Evolutionary conservation across 805 yeast genomes (phyloP).

Genomic region (Yamadazyma paraphyllophila): DNA sequence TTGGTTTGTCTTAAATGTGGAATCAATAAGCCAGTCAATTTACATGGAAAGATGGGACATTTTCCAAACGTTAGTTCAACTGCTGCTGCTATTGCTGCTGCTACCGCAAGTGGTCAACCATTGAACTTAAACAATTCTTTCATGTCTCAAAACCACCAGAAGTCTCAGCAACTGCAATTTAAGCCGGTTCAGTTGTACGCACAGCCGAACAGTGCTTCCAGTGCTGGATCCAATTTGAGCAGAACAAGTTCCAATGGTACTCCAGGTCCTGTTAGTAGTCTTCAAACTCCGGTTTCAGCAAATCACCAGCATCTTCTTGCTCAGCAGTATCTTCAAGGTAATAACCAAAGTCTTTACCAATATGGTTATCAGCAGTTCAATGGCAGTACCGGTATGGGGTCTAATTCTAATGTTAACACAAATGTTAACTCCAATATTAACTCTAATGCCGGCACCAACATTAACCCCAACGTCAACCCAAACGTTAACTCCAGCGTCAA

Average conservation of each 20-base stretch:
- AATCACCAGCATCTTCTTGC: conserved; percentile 3
- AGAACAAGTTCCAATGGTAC: conserved; percentile 7
- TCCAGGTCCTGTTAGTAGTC: background rate
- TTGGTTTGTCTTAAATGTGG: conserved; percentile 86
- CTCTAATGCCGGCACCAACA: background rate
- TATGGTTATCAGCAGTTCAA: no score
- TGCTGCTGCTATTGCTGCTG: conserved; percentile 48
- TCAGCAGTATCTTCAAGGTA: conserved; percentile 3
- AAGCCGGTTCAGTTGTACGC: conserved; percentile 3
- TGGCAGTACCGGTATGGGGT: no score
- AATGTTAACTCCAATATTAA: background rate
- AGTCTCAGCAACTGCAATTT: background rate
- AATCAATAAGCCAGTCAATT: conserved; percentile 50
- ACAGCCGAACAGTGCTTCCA: background rate
- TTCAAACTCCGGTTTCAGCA: background rate
- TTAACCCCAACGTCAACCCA: background rate
- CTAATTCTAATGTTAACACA: no score
- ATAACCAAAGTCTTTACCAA: background rate
- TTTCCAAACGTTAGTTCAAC: conserved; percentile 40
- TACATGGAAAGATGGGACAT: conserved; percentile 14
- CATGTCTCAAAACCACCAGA: conserved; percentile 2
- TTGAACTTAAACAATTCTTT: conserved; percentile 29
- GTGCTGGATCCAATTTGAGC: conserved; percentile 3
- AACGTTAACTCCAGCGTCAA: background rate
- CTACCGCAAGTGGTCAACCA: conserved; percentile 48